These are phyloP conservation scores for Leishmania braziliensis DNA, from an alignment of 208 protist species.

Conservation along the genomic window DNA sequence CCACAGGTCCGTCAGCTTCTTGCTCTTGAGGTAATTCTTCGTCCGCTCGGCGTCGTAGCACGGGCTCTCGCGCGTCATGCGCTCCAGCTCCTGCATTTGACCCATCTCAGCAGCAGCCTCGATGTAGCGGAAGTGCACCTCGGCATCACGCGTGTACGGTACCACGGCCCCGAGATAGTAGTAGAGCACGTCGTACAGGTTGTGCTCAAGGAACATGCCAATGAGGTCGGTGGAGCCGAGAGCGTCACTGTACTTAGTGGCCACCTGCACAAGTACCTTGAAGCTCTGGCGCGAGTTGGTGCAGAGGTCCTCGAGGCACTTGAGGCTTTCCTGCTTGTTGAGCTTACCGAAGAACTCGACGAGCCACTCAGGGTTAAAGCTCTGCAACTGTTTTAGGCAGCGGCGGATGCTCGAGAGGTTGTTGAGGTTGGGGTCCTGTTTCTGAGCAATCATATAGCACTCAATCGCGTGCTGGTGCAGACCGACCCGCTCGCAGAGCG, in stretches of 20 bases:
- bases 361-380: conserved; percentile 95
- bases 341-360: conserved; percentile 97
- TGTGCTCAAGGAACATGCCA: conserved; percentile 96
- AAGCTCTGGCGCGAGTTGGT: conserved; percentile 96
- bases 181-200: conserved; percentile 96
- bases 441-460: conserved; percentile 95
- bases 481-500: conserved; percentile 98
- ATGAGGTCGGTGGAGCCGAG: conserved; percentile 95
- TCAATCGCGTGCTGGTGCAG: conserved; percentile 98
- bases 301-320: conserved; percentile 97
- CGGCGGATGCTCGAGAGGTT: conserved; percentile 98
- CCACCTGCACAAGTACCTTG: conserved; percentile 98
- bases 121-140: conserved; percentile 99
- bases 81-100: conserved; percentile 98
- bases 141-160: conserved; percentile 95
- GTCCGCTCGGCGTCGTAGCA: conserved; percentile 98
- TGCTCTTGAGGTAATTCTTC: conserved; percentile 99
- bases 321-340: conserved; percentile 95
- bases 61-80: conserved; percentile 98
- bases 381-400: conserved; percentile 95
- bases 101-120: conserved; percentile 97
- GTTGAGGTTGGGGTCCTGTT: conserved; percentile 76
- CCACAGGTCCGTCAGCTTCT: conserved; percentile 97
- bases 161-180: conserved; percentile 98
- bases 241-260: conserved; percentile 98